Evolutionary conservation across 139 green algal genomes (phyloP), one percentile per base, ranked within the genome.

Genomic region (Volvox africanus): DNA sequence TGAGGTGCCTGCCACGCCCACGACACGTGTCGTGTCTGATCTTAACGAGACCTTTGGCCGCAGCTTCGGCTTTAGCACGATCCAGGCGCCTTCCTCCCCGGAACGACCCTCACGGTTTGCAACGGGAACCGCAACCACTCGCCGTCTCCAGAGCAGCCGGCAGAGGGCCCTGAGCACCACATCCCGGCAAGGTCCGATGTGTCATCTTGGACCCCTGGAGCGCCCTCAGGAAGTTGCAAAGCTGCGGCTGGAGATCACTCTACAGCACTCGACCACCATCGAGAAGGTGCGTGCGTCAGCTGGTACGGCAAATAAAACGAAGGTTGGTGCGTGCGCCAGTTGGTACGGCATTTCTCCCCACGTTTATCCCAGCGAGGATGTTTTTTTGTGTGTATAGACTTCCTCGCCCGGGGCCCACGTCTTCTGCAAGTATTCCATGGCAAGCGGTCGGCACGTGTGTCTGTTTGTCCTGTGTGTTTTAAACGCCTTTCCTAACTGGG

Each of bases 161-260:
- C 78, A 82, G 32, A 16, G 32, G 35, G 33, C 30, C 35, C 33
- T 24, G 1, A 61, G 73, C 73, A 32, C 28, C 11, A 26, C 44
- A 55, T 14, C 65, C 65, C 65, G 65, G 65, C 65, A 73, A 26
- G 65, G 65, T 28, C 65, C 65, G 71, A 14, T 79, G 71, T 20
- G 13, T 30, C 75, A 81, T 35, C 32, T 81, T 17, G 75, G 2
- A 30, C 19, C 30, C 3, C 75, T 81, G 75, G 75, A 81, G 21
- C 75, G 2, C 18, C 75, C 75, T 9, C 32, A 81, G 75, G 30
- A 55, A 1, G 75, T 81, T 1, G 32, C 30, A 30, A 16, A 62
- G 18, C 24, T 87, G 81, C 81, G 28, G 0, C 81, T 88, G 82
- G 82, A 88, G 82, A 69, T 88, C 24, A 88, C 82, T 35, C 65